These are phyloP conservation scores for Myriosclerotinia scirpicola DNA, from an alignment of 2,329 filamentous ascomycete genomes.

Conservation along the genomic window DNA sequence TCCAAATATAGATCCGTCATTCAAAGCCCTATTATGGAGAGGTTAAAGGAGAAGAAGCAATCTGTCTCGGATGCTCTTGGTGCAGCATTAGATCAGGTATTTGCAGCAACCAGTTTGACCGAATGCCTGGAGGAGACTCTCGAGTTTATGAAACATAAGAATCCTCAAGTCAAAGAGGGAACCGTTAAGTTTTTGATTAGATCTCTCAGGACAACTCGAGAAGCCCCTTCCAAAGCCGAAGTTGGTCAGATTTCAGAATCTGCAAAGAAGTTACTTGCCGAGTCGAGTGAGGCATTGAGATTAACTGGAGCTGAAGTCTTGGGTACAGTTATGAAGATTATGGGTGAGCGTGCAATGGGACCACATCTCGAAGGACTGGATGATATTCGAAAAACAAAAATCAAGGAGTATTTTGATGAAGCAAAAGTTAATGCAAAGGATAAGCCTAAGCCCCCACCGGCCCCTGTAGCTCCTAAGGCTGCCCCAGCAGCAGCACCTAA, in stretches of 20 bases:
- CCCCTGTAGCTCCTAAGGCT: conserved; percentile 57
- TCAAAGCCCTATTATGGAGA: conserved; percentile 88
- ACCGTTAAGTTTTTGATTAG: conserved; percentile 92
- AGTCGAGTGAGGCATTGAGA: conserved; percentile 81
- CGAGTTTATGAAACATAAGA: conserved; percentile 86
- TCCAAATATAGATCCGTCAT: conserved; percentile 76
- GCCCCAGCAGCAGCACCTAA: conserved; percentile 47
- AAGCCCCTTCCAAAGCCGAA: conserved; percentile 81
- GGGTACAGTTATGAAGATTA: conserved; percentile 97
- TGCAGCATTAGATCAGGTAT: conserved; percentile 73
- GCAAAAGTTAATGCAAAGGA: conserved; percentile 87
- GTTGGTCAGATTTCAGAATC: conserved; percentile 83
- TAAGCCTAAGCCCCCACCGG: conserved; percentile 80
- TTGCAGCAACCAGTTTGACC: conserved; percentile 65
- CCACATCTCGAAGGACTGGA: conserved; percentile 88
- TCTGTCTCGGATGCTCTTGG: conserved; percentile 84
- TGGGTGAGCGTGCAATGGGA: conserved; percentile 94
- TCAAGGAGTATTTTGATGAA: conserved; percentile 85
- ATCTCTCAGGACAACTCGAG: conserved; percentile 77
- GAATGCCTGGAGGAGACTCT: conserved; percentile 92
- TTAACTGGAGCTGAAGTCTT: conserved; percentile 89
- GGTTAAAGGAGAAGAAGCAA: conserved; percentile 95
- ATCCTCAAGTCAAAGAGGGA: conserved; percentile 95
- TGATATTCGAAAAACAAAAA: conserved; percentile 91
- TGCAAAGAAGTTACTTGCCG: conserved; percentile 84